Base-by-base conservation (phyloP, 176 grass and related monocot genomes). In the Tillandsia fasciculata region DNA sequence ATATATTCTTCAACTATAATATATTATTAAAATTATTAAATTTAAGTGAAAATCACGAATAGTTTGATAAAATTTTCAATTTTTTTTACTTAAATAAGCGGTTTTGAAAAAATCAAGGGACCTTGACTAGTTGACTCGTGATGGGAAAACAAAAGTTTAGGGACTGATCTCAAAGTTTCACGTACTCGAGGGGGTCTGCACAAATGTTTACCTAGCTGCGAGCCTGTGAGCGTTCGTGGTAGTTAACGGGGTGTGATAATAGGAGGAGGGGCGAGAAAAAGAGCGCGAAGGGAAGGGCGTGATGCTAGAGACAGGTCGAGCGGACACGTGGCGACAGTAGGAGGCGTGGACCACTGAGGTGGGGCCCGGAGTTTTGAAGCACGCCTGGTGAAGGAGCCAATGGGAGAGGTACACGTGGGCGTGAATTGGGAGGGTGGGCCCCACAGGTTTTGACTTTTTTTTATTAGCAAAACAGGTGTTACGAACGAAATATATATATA, bases 261-360 rank as follows among this genome's bases (percentile, higher is more conserved):
- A 67, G 48, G 23, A 77, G 2, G 49, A 6, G 15, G n/a, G 14
- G 47, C 59, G 72, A 33, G 47, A 68, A n/a, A 53, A 6, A 29
- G 15, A 11, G 66, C 61, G 67, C 50, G 53, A 59, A 12, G 64
- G 47, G 71, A 79, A 72, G 77, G 65, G 77, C 52, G 68, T 67
- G 49, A 76, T 65, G 26, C 6, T 27, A 52, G 17, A 64, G 48
- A 23, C 7, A 49, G 69, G 77, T 71, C 66, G 59, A 51, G 13
- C 2, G 8, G 58, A 79, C 77, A 79, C 69, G 77, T 72, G 77
- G 69, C 53, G 49, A 9, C 7, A 54, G 13, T 3, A 10, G 27
- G 67, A 12, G 57, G n/a, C 13, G 54, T 56, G 76, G 76, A 72
- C 68, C 76, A 64, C 12, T 10, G 26, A 12, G 26, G 75, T 70